Conservation (phyloP, 2,329 filamentous ascomycete genomes). For the Xylaria sp. region DNA sequence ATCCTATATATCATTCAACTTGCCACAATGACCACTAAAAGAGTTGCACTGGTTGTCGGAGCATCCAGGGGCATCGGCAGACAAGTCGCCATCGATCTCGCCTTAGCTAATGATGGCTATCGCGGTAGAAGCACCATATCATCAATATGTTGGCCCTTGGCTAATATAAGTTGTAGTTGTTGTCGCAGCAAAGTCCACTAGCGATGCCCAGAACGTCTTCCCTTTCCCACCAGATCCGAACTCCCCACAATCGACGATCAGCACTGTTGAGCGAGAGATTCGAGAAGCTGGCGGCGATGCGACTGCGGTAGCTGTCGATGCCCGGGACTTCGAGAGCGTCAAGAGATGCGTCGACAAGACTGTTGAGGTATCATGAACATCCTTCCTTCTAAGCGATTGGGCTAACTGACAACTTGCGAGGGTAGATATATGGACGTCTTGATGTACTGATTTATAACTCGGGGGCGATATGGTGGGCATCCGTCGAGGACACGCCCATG, state of each 20-base stretch:
- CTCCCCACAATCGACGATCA: slow-evolving; percentile 79
- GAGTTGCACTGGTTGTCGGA: slow-evolving; percentile 78
- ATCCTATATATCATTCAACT: not conserved
- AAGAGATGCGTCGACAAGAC: slow-evolving; percentile 68
- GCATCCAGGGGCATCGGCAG: slow-evolving; percentile 84
- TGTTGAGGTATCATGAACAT: slow-evolving; percentile 53
- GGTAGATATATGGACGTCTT: slow-evolving; percentile 67
- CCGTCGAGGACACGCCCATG: slow-evolving; percentile 76
- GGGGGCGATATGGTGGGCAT: slow-evolving; percentile 86
- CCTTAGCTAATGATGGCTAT: slow-evolving; percentile 77
- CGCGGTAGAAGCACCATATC: slow-evolving; percentile 61
- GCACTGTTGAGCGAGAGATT: slow-evolving; percentile 82
- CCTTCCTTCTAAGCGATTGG: not conserved
- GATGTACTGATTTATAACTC: slow-evolving; percentile 86
- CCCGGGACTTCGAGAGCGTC: slow-evolving; percentile 71
- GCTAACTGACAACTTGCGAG: slow-evolving; percentile 18
- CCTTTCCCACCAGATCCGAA: slow-evolving; percentile 83
- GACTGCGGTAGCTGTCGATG: slow-evolving; percentile 75
- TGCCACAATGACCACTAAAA: slow-evolving; percentile 47
- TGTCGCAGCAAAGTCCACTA: slow-evolving; percentile 80
- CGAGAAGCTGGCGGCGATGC: slow-evolving; percentile 71
- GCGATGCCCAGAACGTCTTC: slow-evolving; percentile 64
- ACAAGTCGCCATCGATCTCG: slow-evolving; percentile 82
- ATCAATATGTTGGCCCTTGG: not conserved
- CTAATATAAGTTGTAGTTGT: slow-evolving; percentile 66